phyloP scores from a whole-genome alignment of 176 grass and related monocot genomes.

The Carex littledalei region DNA sequence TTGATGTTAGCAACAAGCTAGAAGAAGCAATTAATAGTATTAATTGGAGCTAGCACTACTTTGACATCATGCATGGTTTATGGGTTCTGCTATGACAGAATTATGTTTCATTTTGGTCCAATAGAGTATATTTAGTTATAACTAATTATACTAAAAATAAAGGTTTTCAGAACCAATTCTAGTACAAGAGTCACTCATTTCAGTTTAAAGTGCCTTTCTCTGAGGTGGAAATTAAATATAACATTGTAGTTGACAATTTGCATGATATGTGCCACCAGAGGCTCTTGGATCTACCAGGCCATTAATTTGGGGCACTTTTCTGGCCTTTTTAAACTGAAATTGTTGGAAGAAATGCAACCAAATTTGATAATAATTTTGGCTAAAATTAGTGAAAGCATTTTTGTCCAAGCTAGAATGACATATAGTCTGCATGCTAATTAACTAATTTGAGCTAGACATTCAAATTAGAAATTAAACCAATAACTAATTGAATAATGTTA shows the following conservation, averaged over 20 bases:
- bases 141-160: neutral
- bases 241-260: neutral
- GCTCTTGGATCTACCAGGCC: neutral
- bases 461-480: neutral
- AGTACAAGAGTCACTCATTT: neutral
- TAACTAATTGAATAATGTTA: neutral
- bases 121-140: neutral
- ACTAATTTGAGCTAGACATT: neutral
- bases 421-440: neutral
- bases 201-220: neutral
- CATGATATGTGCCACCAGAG: neutral
- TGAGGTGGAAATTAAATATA: neutral
- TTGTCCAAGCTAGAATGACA: neutral
- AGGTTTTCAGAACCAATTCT: neutral
- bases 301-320: neutral
- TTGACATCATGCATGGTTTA: neutral
- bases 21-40: neutral
- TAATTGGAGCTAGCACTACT: neutral
- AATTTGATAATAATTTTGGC: neutral
- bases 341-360: neutral
- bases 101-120: neutral
- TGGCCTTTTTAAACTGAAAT: neutral
- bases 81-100: constrained; percentile 2
- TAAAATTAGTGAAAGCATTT: neutral
- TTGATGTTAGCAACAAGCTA: neutral